phyloP scores from a whole-genome alignment of 192 early-diverging fungal genomes.

The Chytriomyces sp. region DNA sequence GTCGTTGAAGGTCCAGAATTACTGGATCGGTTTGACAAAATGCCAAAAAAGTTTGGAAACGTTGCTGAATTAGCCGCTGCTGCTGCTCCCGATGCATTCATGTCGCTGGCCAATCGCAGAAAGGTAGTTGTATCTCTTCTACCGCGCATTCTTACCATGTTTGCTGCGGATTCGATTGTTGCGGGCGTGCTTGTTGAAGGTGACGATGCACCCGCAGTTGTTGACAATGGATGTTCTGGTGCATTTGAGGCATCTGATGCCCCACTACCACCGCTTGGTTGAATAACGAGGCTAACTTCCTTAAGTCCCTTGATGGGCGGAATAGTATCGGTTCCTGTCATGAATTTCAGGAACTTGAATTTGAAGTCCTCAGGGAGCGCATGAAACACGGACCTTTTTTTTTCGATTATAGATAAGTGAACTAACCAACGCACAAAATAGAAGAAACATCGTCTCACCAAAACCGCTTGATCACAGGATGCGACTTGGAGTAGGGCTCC shows the following conservation, averaged over 20 bases:
- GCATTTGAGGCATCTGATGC: neutral
- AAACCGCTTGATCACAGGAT: slow-evolving; percentile 31
- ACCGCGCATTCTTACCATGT: no score
- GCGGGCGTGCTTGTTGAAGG: no score
- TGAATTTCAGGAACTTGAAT: slow-evolving; percentile 32
- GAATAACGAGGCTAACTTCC: slow-evolving; percentile 23
- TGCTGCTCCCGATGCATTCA: no score
- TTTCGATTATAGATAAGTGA: slow-evolving; percentile 6
- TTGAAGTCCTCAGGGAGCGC: slow-evolving; percentile 25
- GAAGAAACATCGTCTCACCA: slow-evolving; percentile 5
- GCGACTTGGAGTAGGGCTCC: slow-evolving; percentile 25
- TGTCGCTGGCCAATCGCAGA: no score
- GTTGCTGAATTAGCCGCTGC: no score
- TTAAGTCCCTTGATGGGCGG: slow-evolving; percentile 26
- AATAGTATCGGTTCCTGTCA: slow-evolving; percentile 33
- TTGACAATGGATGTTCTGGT: no score
- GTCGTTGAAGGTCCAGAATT: no score
- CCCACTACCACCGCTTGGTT: slow-evolving; percentile 19
- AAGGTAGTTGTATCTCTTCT: no score
- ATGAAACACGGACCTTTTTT: slow-evolving; percentile 28
- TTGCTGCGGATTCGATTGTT: no score
- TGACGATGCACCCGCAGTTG: no score
- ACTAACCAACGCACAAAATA: neutral
- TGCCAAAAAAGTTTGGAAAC: no score
- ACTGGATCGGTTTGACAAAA: no score